Conservation (phyloP, 805 yeast genomes). For the Pichia cephalocereana region DNA sequence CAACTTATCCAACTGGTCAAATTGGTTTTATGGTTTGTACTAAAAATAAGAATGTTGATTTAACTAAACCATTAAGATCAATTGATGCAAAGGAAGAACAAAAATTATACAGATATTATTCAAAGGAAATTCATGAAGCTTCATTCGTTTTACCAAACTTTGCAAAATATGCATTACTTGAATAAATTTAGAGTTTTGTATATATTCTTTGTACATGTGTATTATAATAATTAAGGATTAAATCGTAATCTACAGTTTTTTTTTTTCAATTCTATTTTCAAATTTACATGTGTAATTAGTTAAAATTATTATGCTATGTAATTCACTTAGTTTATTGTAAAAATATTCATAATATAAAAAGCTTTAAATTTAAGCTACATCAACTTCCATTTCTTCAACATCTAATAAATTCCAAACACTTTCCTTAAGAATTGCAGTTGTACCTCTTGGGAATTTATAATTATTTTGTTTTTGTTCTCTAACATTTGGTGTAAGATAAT, state of each 20-base stretch:
- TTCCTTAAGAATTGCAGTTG: conserved; percentile 78
- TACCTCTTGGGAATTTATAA: conserved; percentile 84
- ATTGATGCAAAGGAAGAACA: conserved; percentile 53
- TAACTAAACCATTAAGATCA: conserved; percentile 60
- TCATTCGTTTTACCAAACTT: conserved; percentile 88
- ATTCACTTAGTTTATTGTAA: conserved; percentile 10
- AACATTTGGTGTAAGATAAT: conserved; percentile 84
- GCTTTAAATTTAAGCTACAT: conserved; percentile 9
- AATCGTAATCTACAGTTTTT: too few species aligned
- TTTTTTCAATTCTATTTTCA: too few species aligned
- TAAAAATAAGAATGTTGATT: conserved; percentile 58
- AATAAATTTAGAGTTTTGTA: conserved; percentile 4
- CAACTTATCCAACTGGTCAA: conserved; percentile 96
- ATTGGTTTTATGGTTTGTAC: conserved; percentile 97
- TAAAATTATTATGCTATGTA: conserved; percentile 13
- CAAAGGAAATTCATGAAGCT: conserved; percentile 74
- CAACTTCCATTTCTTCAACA: conserved; percentile 51
- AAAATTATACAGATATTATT: conserved; percentile 71
- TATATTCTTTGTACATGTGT: background rate
- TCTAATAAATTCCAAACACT: conserved; percentile 57
- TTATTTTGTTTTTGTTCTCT: conserved; percentile 74
- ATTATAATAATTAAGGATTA: too few species aligned
- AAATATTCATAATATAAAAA: too few species aligned
- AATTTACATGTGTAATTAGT: too few species aligned
- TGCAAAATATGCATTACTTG: conserved; percentile 43